Base-by-base conservation (phyloP, 176 grass and related monocot species). In the Lolium rigidum region DNA sequence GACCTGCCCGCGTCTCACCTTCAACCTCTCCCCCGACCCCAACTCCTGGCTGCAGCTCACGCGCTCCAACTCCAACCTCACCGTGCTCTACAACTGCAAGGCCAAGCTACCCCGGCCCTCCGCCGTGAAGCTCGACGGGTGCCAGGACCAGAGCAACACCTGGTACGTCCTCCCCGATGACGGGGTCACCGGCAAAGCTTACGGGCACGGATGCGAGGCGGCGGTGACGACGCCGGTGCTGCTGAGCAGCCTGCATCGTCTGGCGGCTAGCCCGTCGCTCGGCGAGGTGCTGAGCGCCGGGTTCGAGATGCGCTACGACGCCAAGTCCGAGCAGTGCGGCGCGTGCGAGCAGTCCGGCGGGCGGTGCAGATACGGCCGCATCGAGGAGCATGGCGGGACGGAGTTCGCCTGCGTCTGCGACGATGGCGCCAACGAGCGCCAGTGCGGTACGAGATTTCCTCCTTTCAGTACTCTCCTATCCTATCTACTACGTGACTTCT, bases 21-120 rank as follows among this genome's bases (percentile, higher is more conserved):
- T 24, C 80, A 90, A 57, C 57, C 80, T 90, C 65, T 74, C 57
- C 74, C 72, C 73, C 48, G 84, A 86, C 55, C 0, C 31, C 0
- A 49, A 11, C 50, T 81, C 22, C 1, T 38, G 66, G 89, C 58
- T 90, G 84, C 48, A 49, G 66, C 80, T 70, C 80, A 21, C 80
- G 0, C 0, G 22, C 38, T 82, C 47, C 4, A 72, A 76, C 14
- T 68, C 84, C 67, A 87, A 74, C 57, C 24, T 90, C 84, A 83
- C 89, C 84, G 5, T 90, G 38, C 66, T 87, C 57, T 87, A 90
- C 57, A 67, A 41, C 67, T 90, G 89, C 84, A 80, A 24, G 37
- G 73, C n/a, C 64, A 55, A 14, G 79, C 0, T 14, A 0, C 11
- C 84, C 21, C 1, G 0, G 22, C 0, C 54, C 0, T 78, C 21